A percentile compares a stretch with the other conserved stretches of the same genome.
phyloP scores from a whole-genome alignment of 2,329 filamentous ascomycete species.

The Lecanoromycetidae sp. region DNA sequence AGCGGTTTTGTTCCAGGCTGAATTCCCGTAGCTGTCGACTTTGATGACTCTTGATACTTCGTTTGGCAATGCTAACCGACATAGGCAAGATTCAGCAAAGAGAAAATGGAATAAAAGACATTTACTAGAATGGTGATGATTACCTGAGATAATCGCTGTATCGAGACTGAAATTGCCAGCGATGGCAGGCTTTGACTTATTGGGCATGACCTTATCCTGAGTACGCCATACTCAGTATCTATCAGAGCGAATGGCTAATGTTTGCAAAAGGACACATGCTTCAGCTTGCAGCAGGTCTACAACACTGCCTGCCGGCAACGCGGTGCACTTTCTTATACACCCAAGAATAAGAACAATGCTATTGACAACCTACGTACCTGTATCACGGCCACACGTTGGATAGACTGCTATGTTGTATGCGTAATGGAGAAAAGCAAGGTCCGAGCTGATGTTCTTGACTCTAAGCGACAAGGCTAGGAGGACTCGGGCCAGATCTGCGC shows the following conservation, averaged over 20 bases:
- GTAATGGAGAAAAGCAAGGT: not conserved
- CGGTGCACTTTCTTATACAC: no score
- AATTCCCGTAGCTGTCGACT: constrained; percentile 20
- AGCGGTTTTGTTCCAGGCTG: constrained; percentile 23
- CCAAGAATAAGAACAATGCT: no score
- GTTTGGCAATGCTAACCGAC: constrained; percentile 17
- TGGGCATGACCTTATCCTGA: not conserved
- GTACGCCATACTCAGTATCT: not conserved
- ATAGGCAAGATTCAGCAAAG: not conserved
- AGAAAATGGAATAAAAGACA: not conserved
- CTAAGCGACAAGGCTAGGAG: not conserved
- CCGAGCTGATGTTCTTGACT: not conserved
- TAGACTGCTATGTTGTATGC: no score
- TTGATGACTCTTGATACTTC: constrained; percentile 19
- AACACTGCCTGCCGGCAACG: no score
- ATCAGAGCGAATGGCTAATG: no score
- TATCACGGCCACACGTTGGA: no score
- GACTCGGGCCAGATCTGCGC: not conserved
- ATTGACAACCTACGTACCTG: no score
- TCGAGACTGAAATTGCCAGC: constrained; percentile 11
- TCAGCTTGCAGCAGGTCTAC: no score
- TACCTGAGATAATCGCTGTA: constrained; percentile 8
- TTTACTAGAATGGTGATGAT: not conserved
- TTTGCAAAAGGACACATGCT: no score
- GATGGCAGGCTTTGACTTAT: constrained; percentile 1